These are phyloP conservation scores for Lactarius hatsudake DNA, from an alignment of 768 basidiomycete genomes.

Conservation along the genomic window DNA sequence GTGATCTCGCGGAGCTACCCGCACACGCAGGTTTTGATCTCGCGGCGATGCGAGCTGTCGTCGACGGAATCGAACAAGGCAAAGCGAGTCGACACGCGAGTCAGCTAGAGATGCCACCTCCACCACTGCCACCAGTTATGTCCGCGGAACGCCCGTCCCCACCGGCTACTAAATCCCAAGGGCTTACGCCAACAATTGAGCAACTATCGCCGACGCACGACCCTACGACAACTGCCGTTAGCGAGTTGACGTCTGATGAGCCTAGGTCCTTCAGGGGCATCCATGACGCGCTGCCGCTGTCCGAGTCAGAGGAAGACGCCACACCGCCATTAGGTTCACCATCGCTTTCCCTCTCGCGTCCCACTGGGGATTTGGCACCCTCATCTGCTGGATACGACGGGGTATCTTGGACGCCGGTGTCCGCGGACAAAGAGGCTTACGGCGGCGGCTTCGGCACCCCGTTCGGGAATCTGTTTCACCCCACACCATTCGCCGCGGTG, in stretches of 20 bases:
- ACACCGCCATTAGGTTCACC: slow-evolving; percentile 30
- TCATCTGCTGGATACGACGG: slow-evolving; percentile 36
- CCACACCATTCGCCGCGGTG: slow-evolving; percentile 14
- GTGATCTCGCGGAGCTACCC: slow-evolving; percentile 47
- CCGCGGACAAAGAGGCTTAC: slow-evolving; percentile 31
- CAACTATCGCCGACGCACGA: slow-evolving; percentile 28
- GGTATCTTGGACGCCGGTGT: slow-evolving; percentile 35
- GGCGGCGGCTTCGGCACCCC: slow-evolving; percentile 21
- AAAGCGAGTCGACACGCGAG: slow-evolving; percentile 28
- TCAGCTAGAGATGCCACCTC: slow-evolving; percentile 32
- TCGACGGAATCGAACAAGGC: slow-evolving; percentile 55
- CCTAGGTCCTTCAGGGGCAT: slow-evolving; percentile 41
- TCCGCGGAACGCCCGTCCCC: background rate
- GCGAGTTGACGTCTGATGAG: slow-evolving; percentile 34
- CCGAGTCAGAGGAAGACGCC: slow-evolving; percentile 29
- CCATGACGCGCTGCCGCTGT: slow-evolving; percentile 16
- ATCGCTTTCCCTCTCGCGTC: too few relatives aligned
- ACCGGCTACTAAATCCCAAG: background rate
- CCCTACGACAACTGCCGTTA: slow-evolving; percentile 25
- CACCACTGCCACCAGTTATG: slow-evolving; percentile 6
- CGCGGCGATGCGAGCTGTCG: slow-evolving; percentile 67
- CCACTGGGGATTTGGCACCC: slow-evolving; percentile 23
- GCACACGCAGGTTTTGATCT: slow-evolving; percentile 85
- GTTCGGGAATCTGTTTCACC: slow-evolving; percentile 18
- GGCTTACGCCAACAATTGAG: slow-evolving; percentile 20